A percentile compares a stretch with the other conserved stretches of the same genome.
Conservation (phyloP, 768 basidiomycete genomes). For the Leccinellum luteum region DNA sequence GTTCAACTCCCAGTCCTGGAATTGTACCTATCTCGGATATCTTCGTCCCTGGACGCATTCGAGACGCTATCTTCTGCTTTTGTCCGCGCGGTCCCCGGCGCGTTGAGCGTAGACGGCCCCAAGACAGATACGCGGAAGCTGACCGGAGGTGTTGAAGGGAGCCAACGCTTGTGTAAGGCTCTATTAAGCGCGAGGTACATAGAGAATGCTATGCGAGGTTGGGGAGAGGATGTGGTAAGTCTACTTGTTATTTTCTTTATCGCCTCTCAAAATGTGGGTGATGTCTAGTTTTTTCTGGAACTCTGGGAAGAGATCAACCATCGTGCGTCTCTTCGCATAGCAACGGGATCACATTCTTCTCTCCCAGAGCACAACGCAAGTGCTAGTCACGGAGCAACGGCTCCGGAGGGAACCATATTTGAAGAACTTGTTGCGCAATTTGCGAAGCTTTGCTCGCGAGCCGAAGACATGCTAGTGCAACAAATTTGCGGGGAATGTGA, state of each 20-base stretch:
- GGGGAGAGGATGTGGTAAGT: conserved; percentile 89
- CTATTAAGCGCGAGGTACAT: conserved; percentile 78
- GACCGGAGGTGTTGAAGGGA: conserved; percentile 82
- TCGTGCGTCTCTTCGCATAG: conserved; percentile 54
- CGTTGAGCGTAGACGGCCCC: conserved; percentile 54
- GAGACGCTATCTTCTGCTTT: conserved; percentile 88
- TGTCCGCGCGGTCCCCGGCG: conserved; percentile 90
- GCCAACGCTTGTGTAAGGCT: conserved; percentile 83
- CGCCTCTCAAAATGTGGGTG: conserved; percentile 1
- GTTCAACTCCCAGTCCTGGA: conserved; percentile 86
- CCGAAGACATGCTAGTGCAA: conserved; percentile 85
- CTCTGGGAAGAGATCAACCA: conserved; percentile 79
- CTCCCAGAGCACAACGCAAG: conserved; percentile 43
- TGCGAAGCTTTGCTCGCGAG: conserved; percentile 54
- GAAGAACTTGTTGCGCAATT: conserved; percentile 72
- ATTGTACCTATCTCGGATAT: conserved; percentile 73
- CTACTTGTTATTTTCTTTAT: neutral
- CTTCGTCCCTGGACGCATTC: conserved; percentile 87
- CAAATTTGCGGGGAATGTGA: conserved; percentile 85
- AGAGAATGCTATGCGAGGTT: conserved; percentile 62
- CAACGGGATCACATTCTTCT: conserved; percentile 46
- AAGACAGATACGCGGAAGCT: conserved; percentile 55
- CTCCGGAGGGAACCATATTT: conserved; percentile 69
- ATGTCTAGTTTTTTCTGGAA: conserved; percentile 83
- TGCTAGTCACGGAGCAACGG: conserved; percentile 25